phyloP scores from a whole-genome alignment of 805 yeast species.

The Metschnikowia rubicola region DNA sequence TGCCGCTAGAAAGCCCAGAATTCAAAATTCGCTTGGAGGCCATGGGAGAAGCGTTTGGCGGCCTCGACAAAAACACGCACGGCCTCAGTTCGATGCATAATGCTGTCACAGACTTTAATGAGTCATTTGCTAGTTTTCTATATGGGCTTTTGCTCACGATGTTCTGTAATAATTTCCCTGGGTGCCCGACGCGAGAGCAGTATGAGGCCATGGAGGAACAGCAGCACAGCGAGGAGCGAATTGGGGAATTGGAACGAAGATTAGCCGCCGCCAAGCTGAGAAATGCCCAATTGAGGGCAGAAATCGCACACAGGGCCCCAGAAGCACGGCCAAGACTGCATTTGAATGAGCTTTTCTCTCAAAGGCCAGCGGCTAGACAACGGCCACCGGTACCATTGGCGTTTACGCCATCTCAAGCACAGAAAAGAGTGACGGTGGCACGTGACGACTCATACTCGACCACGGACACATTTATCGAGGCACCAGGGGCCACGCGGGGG shows the following conservation, averaged over 20 bases:
- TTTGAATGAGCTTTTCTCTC: neutral
- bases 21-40: slow-evolving; percentile 38
- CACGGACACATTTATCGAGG: slow-evolving; percentile 27
- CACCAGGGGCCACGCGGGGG: slow-evolving; percentile 15
- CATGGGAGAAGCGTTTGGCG: slow-evolving; percentile 44
- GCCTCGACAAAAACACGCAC: slow-evolving; percentile 57
- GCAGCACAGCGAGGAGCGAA: slow-evolving; percentile 22
- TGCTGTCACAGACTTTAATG: slow-evolving; percentile 63
- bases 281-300: slow-evolving; percentile 15
- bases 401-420: neutral
- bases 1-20: slow-evolving; percentile 41
- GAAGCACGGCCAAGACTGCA: slow-evolving; percentile 4
- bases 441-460: slow-evolving; percentile 27
- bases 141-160: slow-evolving; percentile 83
- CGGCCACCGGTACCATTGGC: neutral
- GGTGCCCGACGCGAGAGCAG: slow-evolving; percentile 33
- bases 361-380: neutral
- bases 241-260: slow-evolving; percentile 20
- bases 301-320: slow-evolving; percentile 10
- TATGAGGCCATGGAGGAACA: slow-evolving; percentile 30
- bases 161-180: slow-evolving; percentile 77
- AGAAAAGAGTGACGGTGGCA: slow-evolving; percentile 12
- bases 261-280: slow-evolving; percentile 20
- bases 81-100: slow-evolving; percentile 58
- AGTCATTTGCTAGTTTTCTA: slow-evolving; percentile 69